Base-by-base conservation (phyloP, 73 alveolate genomes). In the Durusdinium trenchii region DNA sequence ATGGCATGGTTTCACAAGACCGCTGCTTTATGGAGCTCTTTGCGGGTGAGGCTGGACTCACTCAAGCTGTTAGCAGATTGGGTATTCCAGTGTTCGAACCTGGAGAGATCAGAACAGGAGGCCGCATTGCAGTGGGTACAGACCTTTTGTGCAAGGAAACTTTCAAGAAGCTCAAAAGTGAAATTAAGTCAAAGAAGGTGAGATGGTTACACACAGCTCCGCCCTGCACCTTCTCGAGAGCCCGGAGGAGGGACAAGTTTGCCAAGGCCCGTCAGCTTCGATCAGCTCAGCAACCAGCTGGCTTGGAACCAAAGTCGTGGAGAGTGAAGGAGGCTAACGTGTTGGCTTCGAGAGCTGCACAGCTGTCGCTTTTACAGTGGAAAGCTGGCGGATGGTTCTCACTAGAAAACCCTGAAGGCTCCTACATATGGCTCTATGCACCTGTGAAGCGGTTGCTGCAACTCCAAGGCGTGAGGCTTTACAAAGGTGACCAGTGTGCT, bases 181-280 rank as follows among this genome's bases (percentile, higher is more conserved):
- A 9, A 60, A 3, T 76, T 36, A 76, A 42, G 38, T 28, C 43
- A 42, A 38, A 38, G 6, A 76, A 76, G 87, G 57, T 85, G 38
- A 40, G 94, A 38, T 85, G 94, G 94, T 43, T 85, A 23, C 94
- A 85, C 40, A 43, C 45, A 45, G 94, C 94, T 32, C 73, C 73
- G n/a, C 94, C 94, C 28, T 60, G 94, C 18, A 52, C 94, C 4
- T 50, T 52, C 73, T 36, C 60, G 79, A 52, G 50, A 30, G 90
- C 90, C 38, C 51, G 79, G 64, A 51, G 94, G 6, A 2, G 30
- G 3, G 94, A 60, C 42, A 76, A 48, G 42, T 35, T 36, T 52
- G 94, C 57, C 5, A 35, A 26, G 38, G 87, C 45, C 46, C 51
- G 62, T 76, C 23, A 52, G 60, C 30, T 85, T 38, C 12, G 94